These are phyloP conservation scores for Taphrina wiesneri DNA, from an alignment of 1,139 yeast genomes.

Conservation along the genomic window DNA sequence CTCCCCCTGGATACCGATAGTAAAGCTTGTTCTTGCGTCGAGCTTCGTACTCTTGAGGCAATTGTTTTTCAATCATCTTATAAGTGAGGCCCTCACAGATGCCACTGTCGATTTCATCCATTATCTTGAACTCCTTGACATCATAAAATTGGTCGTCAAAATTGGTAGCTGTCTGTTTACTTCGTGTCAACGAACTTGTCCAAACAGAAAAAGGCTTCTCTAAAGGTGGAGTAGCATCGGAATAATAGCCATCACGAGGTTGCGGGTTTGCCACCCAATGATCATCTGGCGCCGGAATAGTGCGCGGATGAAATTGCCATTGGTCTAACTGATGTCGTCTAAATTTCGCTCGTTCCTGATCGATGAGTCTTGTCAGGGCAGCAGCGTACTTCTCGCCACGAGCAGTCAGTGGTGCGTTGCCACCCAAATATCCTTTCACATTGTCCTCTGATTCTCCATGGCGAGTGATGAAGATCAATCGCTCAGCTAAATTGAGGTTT, in stretches of 20 bases:
- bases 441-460: conserved; percentile 92
- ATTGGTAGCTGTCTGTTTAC: conserved; percentile 72
- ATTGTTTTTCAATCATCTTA: conserved; percentile 67
- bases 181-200: conserved; percentile 82
- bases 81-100: conserved; percentile 90
- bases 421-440: conserved; percentile 84
- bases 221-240: conserved; percentile 49
- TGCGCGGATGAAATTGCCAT: conserved; percentile 42
- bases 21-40: conserved; percentile 86
- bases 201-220: conserved; percentile 82
- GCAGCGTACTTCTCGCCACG: conserved; percentile 74
- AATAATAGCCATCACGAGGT: conserved; percentile 37
- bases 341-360: conserved; percentile 67
- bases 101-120: conserved; percentile 92
- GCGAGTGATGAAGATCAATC: conserved; percentile 93
- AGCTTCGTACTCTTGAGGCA: conserved; percentile 76
- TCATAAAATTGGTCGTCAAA: conserved; percentile 69
- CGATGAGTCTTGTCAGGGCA: conserved; percentile 73
- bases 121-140: conserved; percentile 85
- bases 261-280: conserved; percentile 33
- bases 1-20: conserved; percentile 62
- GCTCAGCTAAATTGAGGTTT: conserved; percentile 83
- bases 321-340: conserved; percentile 62
- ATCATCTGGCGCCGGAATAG: conserved; percentile 34
- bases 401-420: conserved; percentile 77